These are phyloP conservation scores for Lyophyllum shimeji DNA, from an alignment of 768 basidiomycete genomes.

Conservation along the genomic window DNA sequence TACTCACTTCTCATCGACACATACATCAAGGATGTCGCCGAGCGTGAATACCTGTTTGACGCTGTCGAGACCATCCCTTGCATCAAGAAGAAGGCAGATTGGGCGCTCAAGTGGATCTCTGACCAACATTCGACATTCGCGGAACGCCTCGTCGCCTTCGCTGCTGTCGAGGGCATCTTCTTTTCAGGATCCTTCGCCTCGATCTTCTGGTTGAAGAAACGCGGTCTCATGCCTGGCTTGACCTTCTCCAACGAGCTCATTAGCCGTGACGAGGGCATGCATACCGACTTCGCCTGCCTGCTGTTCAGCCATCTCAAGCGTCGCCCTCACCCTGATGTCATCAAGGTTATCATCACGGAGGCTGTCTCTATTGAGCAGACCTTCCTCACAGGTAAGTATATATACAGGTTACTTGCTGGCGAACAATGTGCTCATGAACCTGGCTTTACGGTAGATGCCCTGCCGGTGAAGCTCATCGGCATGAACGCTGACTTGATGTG, in stretches of 20 bases:
- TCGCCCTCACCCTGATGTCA: conserved; percentile 78
- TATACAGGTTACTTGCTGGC: background rate
- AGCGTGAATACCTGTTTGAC: conserved; percentile 85
- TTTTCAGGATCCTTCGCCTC: conserved; percentile 93
- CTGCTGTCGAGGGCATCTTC: conserved; percentile 97
- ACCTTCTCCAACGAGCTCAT: conserved; percentile 98
- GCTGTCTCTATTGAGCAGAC: conserved; percentile 88
- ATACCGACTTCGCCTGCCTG: conserved; percentile 94
- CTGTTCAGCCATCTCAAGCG: conserved; percentile 82
- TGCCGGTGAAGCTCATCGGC: conserved; percentile 85
- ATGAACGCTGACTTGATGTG: conserved; percentile 92
- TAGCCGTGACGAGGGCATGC: conserved; percentile 93
- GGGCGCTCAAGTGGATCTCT: conserved; percentile 92
- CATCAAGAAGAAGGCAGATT: conserved; percentile 90
- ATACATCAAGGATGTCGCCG: conserved; percentile 79
- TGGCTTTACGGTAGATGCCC: conserved; percentile 61
- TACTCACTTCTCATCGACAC: conserved; percentile 96
- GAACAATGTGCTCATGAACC: background rate
- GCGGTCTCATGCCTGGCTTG: conserved; percentile 95
- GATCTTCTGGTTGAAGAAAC: conserved; percentile 97
- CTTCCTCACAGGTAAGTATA: conserved; percentile 72
- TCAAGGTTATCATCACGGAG: conserved; percentile 70
- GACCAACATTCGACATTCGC: conserved; percentile 80
- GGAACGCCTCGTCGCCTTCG: conserved; percentile 90
- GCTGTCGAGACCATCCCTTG: conserved; percentile 94